phyloP scores from a whole-genome alignment of 1,284 basidiomycete genomes.

The Gymnopus androsaceus region DNA sequence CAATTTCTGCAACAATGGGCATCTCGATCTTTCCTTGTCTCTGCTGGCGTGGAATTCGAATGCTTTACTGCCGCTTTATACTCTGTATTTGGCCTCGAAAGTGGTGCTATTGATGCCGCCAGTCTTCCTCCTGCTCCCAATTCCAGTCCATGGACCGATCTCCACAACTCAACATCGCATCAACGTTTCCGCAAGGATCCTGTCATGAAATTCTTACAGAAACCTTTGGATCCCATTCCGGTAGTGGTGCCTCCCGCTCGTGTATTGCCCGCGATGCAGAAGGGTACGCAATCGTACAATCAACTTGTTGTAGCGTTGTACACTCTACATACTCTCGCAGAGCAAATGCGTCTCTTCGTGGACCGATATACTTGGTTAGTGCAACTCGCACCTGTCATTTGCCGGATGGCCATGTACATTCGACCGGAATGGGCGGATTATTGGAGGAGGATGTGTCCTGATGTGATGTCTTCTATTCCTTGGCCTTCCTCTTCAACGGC shows the following conservation, averaged over 20 bases:
- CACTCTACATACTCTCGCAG: conserved; percentile 76
- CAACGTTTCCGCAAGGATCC: conserved; percentile 59
- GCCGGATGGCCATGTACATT: conserved; percentile 64
- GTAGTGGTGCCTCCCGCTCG: conserved; percentile 23
- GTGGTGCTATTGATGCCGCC: conserved; percentile 12
- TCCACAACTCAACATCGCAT: conserved; percentile 40
- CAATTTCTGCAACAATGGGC: conserved; percentile 63
- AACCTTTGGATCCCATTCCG: conserved; percentile 35
- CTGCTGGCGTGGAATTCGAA: conserved; percentile 54
- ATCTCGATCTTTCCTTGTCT: conserved; percentile 37
- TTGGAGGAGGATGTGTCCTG: conserved; percentile 78
- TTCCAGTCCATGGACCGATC: conserved; percentile 34
- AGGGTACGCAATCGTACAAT: conserved; percentile 34
- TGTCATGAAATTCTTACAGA: conserved; percentile 45
- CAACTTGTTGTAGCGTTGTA: conserved; percentile 56
- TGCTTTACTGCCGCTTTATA: conserved; percentile 56
- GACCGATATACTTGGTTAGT: conserved; percentile 56
- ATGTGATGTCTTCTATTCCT: conserved; percentile 39
- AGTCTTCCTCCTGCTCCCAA: conserved; percentile 25
- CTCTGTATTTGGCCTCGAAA: conserved; percentile 47
- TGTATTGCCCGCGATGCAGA: conserved; percentile 5
- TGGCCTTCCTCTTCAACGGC: conserved; percentile 56
- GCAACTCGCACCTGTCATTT: conserved; percentile 65
- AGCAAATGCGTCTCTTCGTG: conserved; percentile 63
- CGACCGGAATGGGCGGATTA: conserved; percentile 87